Evolutionary conservation across 2,329 filamentous ascomycete genomes (phyloP).

Genomic region (Metarhizium rileyi): DNA sequence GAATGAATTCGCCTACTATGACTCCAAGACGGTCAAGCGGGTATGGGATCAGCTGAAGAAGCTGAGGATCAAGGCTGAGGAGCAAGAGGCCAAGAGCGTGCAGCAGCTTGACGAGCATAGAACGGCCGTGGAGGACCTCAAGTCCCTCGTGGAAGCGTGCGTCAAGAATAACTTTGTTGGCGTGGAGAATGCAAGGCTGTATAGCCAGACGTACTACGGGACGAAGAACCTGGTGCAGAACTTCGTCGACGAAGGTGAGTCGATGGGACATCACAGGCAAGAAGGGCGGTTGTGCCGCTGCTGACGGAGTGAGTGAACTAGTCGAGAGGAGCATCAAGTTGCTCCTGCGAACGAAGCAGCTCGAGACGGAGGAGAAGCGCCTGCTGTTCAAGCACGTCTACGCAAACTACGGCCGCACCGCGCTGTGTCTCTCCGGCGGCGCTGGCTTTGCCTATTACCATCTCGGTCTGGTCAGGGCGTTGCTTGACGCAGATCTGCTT

Average conservation of each 20-base stretch:
- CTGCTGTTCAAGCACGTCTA: conserved; percentile 78
- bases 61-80: conserved; percentile 50
- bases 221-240: conserved; percentile 92
- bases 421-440: conserved; percentile 85
- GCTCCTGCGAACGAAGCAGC: conserved; percentile 55
- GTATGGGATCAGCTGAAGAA: conserved; percentile 68
- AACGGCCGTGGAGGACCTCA: conserved; percentile 61
- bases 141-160: conserved; percentile 72
- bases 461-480: conserved; percentile 81
- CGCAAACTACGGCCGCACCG: conserved; percentile 86
- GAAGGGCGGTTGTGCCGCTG: background rate
- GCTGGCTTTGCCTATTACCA: conserved; percentile 96
- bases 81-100: conserved; percentile 31
- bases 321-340: conserved; percentile 59
- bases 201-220: conserved; percentile 94
- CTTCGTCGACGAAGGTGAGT: conserved; percentile 71
- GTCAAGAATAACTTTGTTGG: conserved; percentile 98
- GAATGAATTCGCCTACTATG: conserved; percentile 76
- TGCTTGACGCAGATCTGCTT: conserved; percentile 75
- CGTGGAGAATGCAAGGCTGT: conserved; percentile 86
- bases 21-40: conserved; percentile 69
- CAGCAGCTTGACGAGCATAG: conserved; percentile 28
- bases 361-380: conserved; percentile 66
- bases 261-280: background rate
- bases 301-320: conserved; percentile 17